Percentiles rank a stretch among this genome's conserved stretches.
Conservation (phyloP, 2,329 filamentous ascomycete species). For the Aureobasidium namibiae region DNA sequence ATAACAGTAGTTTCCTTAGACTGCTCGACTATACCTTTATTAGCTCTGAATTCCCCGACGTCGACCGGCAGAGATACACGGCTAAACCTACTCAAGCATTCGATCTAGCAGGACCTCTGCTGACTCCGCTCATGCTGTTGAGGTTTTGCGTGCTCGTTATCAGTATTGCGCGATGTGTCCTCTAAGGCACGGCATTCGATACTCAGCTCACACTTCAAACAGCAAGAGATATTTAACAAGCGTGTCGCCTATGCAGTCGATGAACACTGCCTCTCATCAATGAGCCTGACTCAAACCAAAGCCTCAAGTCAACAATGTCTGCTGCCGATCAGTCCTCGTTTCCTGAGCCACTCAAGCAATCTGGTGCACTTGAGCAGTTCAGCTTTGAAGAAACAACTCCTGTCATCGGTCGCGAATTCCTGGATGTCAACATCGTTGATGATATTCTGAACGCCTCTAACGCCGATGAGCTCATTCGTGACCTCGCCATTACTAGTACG, state of each 20-base stretch:
- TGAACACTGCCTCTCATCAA: no score
- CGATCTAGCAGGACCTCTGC: neutral
- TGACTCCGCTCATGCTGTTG: neutral
- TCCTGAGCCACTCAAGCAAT: neutral
- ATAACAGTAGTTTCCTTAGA: neutral
- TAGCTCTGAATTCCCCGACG: neutral
- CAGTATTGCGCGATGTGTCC: neutral
- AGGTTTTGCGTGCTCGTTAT: slow-evolving; percentile 6
- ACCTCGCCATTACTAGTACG: slow-evolving; percentile 19
- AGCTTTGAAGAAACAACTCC: slow-evolving; percentile 18
- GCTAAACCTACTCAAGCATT: neutral
- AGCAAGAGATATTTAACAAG: neutral
- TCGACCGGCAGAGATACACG: neutral
- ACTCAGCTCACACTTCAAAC: neutral
- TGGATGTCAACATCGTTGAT: slow-evolving; percentile 16
- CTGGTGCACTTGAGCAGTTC: slow-evolving; percentile 18
- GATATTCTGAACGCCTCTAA: slow-evolving; percentile 17
- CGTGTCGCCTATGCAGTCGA: neutral
- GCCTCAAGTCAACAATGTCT: neutral
- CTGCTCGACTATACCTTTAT: neutral
- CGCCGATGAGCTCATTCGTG: slow-evolving; percentile 17
- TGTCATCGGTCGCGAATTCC: slow-evolving; percentile 19
- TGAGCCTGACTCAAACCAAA: neutral
- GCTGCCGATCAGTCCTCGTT: neutral
- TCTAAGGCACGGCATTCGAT: neutral